Percentiles rank a stretch among this genome's conserved stretches.
These are phyloP conservation scores for Mycena vitilis DNA, from an alignment of 768 basidiomycete genomes.

Conservation along the genomic window DNA sequence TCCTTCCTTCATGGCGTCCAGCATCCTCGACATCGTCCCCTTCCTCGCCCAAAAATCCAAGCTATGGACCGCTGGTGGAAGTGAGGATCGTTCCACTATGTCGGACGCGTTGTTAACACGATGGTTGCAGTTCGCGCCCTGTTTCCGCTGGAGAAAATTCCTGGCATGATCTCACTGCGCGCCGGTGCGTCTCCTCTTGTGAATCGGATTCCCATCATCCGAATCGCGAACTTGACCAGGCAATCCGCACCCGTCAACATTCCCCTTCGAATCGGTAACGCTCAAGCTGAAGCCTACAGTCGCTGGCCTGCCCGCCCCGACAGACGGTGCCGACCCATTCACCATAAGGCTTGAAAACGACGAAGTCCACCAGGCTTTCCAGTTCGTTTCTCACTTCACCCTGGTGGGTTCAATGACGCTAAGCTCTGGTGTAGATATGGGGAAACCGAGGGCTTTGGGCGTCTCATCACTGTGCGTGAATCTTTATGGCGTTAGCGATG, in stretches of 20 bases:
- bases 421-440: conserved; percentile 46
- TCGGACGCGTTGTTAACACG: no score
- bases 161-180: conserved; percentile 51
- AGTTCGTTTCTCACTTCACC: conserved; percentile 30
- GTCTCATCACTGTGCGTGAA: conserved; percentile 35
- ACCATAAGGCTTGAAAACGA: conserved; percentile 47
- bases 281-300: conserved; percentile 52
- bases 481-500: no score
- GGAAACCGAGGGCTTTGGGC: conserved; percentile 49
- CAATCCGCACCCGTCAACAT: conserved; percentile 60
- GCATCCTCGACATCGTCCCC: conserved; percentile 26
- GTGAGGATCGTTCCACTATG: conserved; percentile 7
- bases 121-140: conserved; percentile 55
- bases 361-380: conserved; percentile 52
- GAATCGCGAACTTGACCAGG: conserved; percentile 2
- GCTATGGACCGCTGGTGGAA: conserved; percentile 34
- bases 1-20: not conserved
- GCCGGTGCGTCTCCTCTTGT: conserved; percentile 15
- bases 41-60: conserved; percentile 25
- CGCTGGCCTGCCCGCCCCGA: conserved; percentile 32
- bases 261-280: conserved; percentile 47
- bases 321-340: conserved; percentile 28
- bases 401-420: no score
- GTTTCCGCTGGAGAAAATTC: conserved; percentile 54
- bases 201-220: not conserved